A percentile compares a stretch with the other conserved stretches of the same genome.
These are phyloP conservation scores for Euphorbia lathyris DNA, from an alignment of 345 rosid species.

Conservation along the genomic window DNA sequence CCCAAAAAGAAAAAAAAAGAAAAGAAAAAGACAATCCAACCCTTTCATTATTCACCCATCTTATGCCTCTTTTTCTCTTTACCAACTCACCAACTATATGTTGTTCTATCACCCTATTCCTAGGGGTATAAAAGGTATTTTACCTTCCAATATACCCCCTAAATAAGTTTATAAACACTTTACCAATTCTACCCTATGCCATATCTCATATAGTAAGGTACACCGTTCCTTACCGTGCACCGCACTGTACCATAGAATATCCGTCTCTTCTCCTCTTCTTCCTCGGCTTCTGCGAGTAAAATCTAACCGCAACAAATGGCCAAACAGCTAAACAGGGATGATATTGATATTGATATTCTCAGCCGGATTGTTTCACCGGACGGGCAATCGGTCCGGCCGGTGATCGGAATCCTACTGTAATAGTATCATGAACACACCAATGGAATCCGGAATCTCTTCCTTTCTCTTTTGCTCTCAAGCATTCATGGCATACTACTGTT, in stretches of 20 bases:
- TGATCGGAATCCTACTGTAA: conserved; percentile 41
- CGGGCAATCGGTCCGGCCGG: conserved; percentile 52
- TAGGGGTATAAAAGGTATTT: not conserved
- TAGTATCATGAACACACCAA: conserved; percentile 43
- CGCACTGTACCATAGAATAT: not conserved
- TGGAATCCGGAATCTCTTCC: conserved; percentile 38
- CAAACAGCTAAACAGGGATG: too few species aligned
- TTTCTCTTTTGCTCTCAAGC: conserved; percentile 21
- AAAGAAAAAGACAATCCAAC: not conserved
- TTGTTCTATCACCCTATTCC: not conserved
- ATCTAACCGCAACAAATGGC: too few species aligned
- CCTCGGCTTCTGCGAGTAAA: too few species aligned
- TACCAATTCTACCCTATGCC: not conserved
- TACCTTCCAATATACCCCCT: not conserved
- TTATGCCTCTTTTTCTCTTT: not conserved
- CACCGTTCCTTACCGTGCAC: not conserved
- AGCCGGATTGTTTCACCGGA: conserved; percentile 26
- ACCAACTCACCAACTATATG: not conserved
- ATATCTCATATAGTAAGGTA: not conserved
- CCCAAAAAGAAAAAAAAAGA: not conserved
- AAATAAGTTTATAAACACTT: not conserved
- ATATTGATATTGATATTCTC: not conserved
- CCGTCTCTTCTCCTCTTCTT: not conserved
- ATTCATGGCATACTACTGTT: conserved; percentile 35
- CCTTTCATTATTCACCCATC: not conserved